Base-by-base conservation (phyloP, 2,329 filamentous ascomycete genomes). In the Penicillium crustosum region DNA sequence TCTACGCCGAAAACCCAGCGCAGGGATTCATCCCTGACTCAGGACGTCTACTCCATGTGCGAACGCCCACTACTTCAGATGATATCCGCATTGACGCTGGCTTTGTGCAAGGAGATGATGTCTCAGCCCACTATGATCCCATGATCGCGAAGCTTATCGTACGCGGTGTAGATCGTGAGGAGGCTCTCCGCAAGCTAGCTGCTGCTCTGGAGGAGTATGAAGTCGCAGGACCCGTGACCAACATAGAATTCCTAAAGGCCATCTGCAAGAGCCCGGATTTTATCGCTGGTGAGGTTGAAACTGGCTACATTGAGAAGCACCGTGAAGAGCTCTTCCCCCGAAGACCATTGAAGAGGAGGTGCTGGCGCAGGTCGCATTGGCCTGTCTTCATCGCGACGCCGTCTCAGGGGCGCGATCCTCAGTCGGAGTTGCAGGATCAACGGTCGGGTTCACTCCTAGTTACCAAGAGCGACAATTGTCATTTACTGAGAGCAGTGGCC, bases 91-190 rank as follows among this genome's bases (percentile, higher is more conserved):
- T 99, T 63, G 94, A 99, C 70, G 92, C 93, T 45, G 94, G 94
- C 1, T 97, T 97, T 73, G 85, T 93, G 29, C 83, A 92, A 65
- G 94, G 94, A 27, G 93, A 96, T 72, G 91, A 91, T 61, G 90
- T 99, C 3, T 95, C 93, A 0, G 91, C 93, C 58, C 90, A 94
- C 54, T 99, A 99, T 75, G 94, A 99, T 67, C 94, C 94, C 29
- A 99, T 99, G 94, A 96, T 99, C 65, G 91, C 94, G 44, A 99
- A 99, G 78, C 84, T 99, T 52, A 99, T 99, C 66, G 91, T 97
- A 6, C 86, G 90, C 57, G 94, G 90, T 0, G 83, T 86, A 17
- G 89, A 89, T 56, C 84, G 94, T 59, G 84, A 89, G 71, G 88
- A 89, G 27, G 91, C 93, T 4, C 88, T 99, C 49, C 87, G 90